Conservation (phyloP, 345 rosid genomes). For the Populus euphratica region DNA sequence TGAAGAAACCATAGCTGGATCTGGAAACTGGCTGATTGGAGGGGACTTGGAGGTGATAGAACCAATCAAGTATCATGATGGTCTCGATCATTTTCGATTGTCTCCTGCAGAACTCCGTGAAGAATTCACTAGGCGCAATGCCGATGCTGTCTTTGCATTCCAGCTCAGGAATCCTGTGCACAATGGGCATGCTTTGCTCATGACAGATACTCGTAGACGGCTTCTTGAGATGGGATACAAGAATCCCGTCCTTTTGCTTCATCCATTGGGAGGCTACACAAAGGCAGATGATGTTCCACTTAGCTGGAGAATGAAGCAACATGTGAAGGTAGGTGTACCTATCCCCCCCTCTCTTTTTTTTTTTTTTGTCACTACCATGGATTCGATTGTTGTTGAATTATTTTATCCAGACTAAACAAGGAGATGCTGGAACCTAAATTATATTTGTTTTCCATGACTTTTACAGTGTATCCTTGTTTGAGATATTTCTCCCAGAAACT, state of each 20-base stretch:
- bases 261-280: constrained; percentile 94
- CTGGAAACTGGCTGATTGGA: constrained; percentile 93
- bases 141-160: constrained; percentile 98
- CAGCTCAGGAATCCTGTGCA: constrained; percentile 99
- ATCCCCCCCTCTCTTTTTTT: not conserved
- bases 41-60: constrained; percentile 92
- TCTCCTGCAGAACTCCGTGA: constrained; percentile 80
- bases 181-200: constrained; percentile 92
- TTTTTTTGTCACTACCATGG: not conserved
- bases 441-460: not conserved
- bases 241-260: constrained; percentile 90
- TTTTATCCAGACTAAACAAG: not conserved
- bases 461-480: not conserved
- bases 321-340: constrained; percentile 64
- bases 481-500: not conserved
- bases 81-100: constrained; percentile 80
- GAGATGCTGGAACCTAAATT: not conserved
- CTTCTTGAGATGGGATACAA: constrained; percentile 96
- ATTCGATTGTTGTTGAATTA: not conserved
- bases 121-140: constrained; percentile 75
- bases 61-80: constrained; percentile 82
- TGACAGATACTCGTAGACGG: constrained; percentile 88
- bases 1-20: constrained; percentile 62
- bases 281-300: constrained; percentile 99
- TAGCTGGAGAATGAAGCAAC: constrained; percentile 96